Conservation (phyloP, 108 stramenopile species). For the Cyclotella atomus region DNA sequence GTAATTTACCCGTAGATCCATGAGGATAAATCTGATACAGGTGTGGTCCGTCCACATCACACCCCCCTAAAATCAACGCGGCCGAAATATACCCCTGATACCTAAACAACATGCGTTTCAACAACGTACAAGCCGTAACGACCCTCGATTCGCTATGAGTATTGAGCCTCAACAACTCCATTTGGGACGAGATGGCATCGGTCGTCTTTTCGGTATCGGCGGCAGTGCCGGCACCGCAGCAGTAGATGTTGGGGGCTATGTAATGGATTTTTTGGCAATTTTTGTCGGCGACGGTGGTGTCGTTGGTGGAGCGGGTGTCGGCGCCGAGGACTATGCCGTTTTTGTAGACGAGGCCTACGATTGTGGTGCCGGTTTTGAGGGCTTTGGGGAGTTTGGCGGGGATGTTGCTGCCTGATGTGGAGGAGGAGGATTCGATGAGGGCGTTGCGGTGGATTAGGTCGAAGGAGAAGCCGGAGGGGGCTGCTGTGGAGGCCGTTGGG, state of each 20-base stretch:
- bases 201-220: slow-evolving; percentile 99
- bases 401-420: slow-evolving; percentile 18
- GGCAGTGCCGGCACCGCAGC: slow-evolving; percentile 99
- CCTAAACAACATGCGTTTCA: slow-evolving; percentile 95
- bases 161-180: slow-evolving; percentile 96
- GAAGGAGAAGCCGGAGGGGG: slow-evolving; percentile 78
- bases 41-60: slow-evolving; percentile 90
- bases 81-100: slow-evolving; percentile 97
- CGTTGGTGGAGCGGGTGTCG: slow-evolving; percentile 97
- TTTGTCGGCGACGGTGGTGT: slow-evolving; percentile 96
- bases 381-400: slow-evolving; percentile 79
- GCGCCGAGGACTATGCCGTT: slow-evolving; percentile 98
- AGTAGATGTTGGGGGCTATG: slow-evolving; percentile 98
- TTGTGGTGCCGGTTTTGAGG: slow-evolving; percentile 95
- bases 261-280: slow-evolving; percentile 99
- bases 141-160: slow-evolving; percentile 79
- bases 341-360: slow-evolving; percentile 91
- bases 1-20: slow-evolving; percentile 93
- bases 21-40: slow-evolving; percentile 98
- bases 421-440: slow-evolving; percentile 48
- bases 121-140: slow-evolving; percentile 94
- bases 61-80: slow-evolving; percentile 96
- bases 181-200: slow-evolving; percentile 86
- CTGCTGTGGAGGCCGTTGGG: slow-evolving; percentile 13
- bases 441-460: slow-evolving; percentile 78